These are phyloP conservation scores for Telfairia occidentalis DNA, from an alignment of 331 rosid species.

Conservation along the genomic window DNA sequence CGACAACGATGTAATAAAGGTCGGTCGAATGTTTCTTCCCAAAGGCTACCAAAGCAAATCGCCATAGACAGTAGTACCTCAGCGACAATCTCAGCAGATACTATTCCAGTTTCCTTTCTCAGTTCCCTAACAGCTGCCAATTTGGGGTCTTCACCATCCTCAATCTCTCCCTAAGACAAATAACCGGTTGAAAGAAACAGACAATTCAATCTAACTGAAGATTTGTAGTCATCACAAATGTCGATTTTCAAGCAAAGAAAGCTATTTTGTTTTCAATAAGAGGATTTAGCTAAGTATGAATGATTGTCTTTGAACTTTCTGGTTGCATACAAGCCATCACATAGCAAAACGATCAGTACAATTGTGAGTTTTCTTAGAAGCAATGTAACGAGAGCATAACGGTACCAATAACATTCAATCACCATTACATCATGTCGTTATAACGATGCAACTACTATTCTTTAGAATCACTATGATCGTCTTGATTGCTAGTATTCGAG, in stretches of 20 bases:
- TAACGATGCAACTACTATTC: neutral
- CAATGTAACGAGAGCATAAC: neutral
- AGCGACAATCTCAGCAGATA: conserved; percentile 61
- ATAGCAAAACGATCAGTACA: neutral
- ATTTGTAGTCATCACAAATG: neutral
- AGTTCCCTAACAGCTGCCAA: conserved; percentile 82
- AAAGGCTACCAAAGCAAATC: neutral
- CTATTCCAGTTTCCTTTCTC: conserved; percentile 85
- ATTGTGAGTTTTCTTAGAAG: neutral
- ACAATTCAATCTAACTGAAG: neutral
- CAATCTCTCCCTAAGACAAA: conserved; percentile 67
- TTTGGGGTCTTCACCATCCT: conserved; percentile 91
- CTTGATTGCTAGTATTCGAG: neutral
- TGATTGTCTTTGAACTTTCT: neutral
- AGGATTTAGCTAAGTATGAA: neutral
- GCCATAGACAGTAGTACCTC: conserved; percentile 35
- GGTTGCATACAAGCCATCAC: neutral
- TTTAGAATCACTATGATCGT: neutral
- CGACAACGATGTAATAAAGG: neutral
- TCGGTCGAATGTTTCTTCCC: neutral
- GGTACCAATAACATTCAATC: neutral
- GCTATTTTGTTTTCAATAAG: neutral
- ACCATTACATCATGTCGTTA: neutral
- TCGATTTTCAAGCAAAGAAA: neutral
- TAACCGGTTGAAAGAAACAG: neutral